Evolutionary conservation across 148 eudicot genomes (phyloP), one percentile per base, ranked within the genome.

Genomic region (Nepenthes mirabilis): DNA sequence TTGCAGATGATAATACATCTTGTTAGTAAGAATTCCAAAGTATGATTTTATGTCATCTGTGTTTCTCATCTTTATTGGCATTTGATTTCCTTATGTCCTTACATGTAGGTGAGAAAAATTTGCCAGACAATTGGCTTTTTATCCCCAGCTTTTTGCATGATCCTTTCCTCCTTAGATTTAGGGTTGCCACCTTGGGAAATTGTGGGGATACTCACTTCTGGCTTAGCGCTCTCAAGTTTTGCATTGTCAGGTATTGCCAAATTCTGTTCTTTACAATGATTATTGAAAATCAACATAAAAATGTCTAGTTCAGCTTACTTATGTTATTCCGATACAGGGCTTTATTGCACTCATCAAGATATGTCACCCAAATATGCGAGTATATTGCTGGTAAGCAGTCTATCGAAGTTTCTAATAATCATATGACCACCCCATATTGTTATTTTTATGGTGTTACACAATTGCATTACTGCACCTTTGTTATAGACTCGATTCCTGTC

Each of bases 271-370:
- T 40, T 40, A 1, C 45, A 49, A 11, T 1, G 52, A 3, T 10
- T 5, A 49, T 49, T n/a, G 1, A 49, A 5, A 49, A 5, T 6
- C 6, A 11, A 49, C 52, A 49, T 5, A 5, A 12, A 10, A 49
- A 11, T 49, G 6, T 10, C 14, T 33, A 7, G 5, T 7, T 55
- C 23, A 23, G 23, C 23, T 32, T 8, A 55, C 11, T 32, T 34
- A 2, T 69, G 58, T 34, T 49, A 11, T 49, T 49, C 67, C 56
- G 32, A 55, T 70, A 74, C 83, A 93, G 98, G 98, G 61, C 79
- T 93, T 2, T 93, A 93, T 59, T 93, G 98, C 69, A 93, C 98
- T 35, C 98, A 93, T 82, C 98, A 93, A 88, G 98, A 93, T 77
- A 93, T 93, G 7, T 93, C 98, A 40, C 94, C 95, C 9, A 95